phyloP scores from a whole-genome alignment of 1,139 yeast genomes.

The Debaryomyces subglobosus region DNA sequence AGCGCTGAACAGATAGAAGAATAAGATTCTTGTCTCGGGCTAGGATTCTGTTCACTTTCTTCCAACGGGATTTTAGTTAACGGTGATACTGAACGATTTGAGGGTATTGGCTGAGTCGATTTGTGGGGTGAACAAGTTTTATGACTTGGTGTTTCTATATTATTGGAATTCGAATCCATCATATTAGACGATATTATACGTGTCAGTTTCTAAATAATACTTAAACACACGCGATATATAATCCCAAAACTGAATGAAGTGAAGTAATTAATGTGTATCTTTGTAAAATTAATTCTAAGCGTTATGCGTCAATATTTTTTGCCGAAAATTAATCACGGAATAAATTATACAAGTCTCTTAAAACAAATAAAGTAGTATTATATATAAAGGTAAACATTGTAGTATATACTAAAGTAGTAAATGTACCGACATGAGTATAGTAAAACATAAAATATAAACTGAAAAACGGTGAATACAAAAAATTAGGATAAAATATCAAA shows the following conservation, averaged over 20 bases:
- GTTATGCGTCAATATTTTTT: neutral
- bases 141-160: neutral
- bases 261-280: neutral
- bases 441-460: slow-evolving; percentile 1
- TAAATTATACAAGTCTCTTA: neutral
- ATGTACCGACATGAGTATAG: neutral
- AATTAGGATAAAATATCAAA: neutral
- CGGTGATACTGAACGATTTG: neutral
- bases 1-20: neutral
- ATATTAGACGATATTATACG: neutral
- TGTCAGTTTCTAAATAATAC: neutral
- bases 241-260: neutral
- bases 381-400: slow-evolving; percentile 1
- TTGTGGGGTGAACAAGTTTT: neutral
- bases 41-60: neutral
- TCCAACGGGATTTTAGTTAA: neutral
- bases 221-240: neutral
- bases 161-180: neutral
- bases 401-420: neutral
- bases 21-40: neutral
- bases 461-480: slow-evolving; percentile 1
- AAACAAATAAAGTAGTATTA: slow-evolving; percentile 1
- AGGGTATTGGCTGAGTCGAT: neutral
- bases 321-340: neutral
- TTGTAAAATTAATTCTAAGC: neutral